phyloP scores from a whole-genome alignment of 2,329 filamentous ascomycete species.

The Cytospora piceicola region DNA sequence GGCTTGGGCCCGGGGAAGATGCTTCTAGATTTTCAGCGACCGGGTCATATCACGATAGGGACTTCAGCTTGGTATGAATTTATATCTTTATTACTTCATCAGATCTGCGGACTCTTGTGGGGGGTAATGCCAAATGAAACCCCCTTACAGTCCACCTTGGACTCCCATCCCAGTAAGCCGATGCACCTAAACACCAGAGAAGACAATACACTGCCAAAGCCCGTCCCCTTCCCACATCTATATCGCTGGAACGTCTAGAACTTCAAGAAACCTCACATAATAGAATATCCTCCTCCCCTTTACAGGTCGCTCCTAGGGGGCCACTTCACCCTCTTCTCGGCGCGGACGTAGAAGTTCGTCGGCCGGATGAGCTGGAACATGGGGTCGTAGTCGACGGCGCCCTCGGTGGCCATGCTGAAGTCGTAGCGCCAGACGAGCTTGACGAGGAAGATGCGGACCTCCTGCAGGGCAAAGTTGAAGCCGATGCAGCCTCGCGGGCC shows the following conservation, averaged over 20 bases:
- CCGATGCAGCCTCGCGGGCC: conserved; percentile 64
- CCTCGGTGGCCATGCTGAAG: conserved; percentile 55
- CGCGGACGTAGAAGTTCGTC: conserved; percentile 56
- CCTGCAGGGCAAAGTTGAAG: conserved; percentile 66
- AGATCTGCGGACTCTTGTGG: background rate
- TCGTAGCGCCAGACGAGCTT: conserved; percentile 64
- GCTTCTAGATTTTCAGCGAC: background rate
- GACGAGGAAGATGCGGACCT: conserved; percentile 62
- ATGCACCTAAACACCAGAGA: background rate
- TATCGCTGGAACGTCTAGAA: background rate
- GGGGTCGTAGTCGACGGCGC: conserved; percentile 60
- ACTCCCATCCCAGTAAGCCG: background rate
- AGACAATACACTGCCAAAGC: background rate
- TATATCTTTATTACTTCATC: background rate
- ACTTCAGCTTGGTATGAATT: background rate
- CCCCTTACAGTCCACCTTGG: background rate
- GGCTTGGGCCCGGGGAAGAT: background rate
- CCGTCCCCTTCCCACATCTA: background rate
- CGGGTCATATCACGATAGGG: background rate
- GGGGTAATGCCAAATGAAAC: background rate
- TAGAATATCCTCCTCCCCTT: background rate
- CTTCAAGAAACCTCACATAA: background rate
- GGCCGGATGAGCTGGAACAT: conserved; percentile 62
- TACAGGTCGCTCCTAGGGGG: conserved; percentile 39
- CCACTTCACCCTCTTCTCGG: conserved; percentile 54